A percentile compares a stretch with the other conserved stretches of the same genome.
Conservation (phyloP, 2,329 filamentous ascomycete genomes). For the Fusarium scirpi region DNA sequence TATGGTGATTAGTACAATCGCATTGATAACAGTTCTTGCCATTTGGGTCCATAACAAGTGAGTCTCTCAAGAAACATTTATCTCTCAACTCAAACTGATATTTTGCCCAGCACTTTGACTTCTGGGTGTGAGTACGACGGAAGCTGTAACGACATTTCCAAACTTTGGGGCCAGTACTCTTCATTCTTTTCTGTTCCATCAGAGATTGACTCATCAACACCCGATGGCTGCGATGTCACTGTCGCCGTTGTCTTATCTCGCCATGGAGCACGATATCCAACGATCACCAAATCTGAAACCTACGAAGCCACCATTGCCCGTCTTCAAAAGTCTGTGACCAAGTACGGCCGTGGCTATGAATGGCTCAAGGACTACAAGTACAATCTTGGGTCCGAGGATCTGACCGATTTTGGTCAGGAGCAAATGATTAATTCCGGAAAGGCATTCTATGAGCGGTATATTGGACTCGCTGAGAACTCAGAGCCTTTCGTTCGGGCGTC, state of each 20-base stretch:
- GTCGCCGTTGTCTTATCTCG: constrained; percentile 86
- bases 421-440: constrained; percentile 80
- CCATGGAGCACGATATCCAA: constrained; percentile 88
- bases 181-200: constrained; percentile 84
- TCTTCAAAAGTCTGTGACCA: constrained; percentile 69
- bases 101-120: constrained; percentile 12
- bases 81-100: background rate
- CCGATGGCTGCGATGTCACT: constrained; percentile 76
- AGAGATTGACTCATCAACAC: constrained; percentile 69
- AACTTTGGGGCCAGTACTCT: constrained; percentile 88
- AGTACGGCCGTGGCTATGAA: constrained; percentile 72
- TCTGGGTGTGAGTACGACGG: constrained; percentile 46
- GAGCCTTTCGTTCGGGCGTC: constrained; percentile 80
- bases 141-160: constrained; percentile 68
- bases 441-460: constrained; percentile 81
- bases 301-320: constrained; percentile 74
- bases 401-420: constrained; percentile 74
- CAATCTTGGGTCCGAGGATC: constrained; percentile 74
- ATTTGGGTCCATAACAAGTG: constrained; percentile 41
- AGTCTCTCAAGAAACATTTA: background rate
- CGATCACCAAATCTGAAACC: constrained; percentile 69
- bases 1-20: constrained; percentile 37
- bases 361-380: constrained; percentile 82
- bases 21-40: constrained; percentile 30
- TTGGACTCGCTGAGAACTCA: constrained; percentile 65